Base-by-base conservation (phyloP, 2,329 filamentous ascomycete genomes). In the Sporothrix pallida region DNA sequence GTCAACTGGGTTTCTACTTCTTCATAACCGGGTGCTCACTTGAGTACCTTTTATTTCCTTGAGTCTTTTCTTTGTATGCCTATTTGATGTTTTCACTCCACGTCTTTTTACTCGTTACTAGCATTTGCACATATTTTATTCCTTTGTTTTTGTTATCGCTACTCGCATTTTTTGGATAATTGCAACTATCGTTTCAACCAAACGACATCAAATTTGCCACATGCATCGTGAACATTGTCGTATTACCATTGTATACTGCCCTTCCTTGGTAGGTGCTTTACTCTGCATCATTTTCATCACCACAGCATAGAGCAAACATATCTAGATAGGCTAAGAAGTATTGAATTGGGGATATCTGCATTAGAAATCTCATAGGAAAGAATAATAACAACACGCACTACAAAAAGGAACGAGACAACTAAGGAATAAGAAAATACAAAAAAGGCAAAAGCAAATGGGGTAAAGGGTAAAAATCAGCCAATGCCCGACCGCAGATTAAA, bases 281-380 rank as follows among this genome's bases (percentile, higher is more conserved):
- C 23, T 26, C 3, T 26, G 23, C 7, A 56, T 56, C 52, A 12
- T 23, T 58, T 58, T 13, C 12, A 3, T 58, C 12, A 23, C 9
- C 54, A 5, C 5, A 9, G 54, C 20, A 26, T 5, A 2, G 26
- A 5, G 5, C 12, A 60, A n/a, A 68, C 37, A 70, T 5, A 17
- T 26, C 23, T 58, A 1, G 9, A 44, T 31, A 70, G 65, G 23
- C 67, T 75, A 74, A 67, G 58, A 72, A 69, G 54, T 73, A 76
- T 73, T 76, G 74, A 76, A 75, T 77, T 76, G 75, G 75, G 75
- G 84, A 87, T 88, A 87, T 88, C 84, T 87, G 86, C 86, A 89
- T 89, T 89, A 89, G 84, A 88, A 88, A 85, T 84, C 83, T 84
- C 88, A 83, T 88, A 89, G 80, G 85, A 86, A 73, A 54, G 72